Base-by-base conservation (phyloP, 2,329 filamentous ascomycete species). In the Colletotrichum sublineola region DNA sequence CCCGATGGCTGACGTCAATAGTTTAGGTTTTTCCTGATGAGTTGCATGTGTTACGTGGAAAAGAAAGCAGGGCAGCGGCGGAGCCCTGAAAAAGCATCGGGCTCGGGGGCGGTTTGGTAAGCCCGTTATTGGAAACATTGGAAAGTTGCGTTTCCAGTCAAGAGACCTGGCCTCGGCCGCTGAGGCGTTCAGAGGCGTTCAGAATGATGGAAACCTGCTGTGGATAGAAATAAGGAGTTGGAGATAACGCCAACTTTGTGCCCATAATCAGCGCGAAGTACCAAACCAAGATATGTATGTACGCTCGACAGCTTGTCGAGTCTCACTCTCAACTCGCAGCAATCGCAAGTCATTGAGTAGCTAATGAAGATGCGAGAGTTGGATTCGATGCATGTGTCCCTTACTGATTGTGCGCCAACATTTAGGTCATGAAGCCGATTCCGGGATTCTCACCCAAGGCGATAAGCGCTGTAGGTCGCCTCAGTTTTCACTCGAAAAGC, bases 1-100 rank as follows among this genome's bases (percentile, higher is more conserved):
- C 18, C 50, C 9, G 62, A 55, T 64, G 62, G 62, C 62, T 64
- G 62, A 64, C 62, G 62, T 64, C 62, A 64, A 53, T 31, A 24
- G 38, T 33, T 12, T 44, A 9, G 42, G 44, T 4, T 14, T n/a
- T 46, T 46, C 11, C 44, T 1, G 12, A 29, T 7, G n/a, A 29
- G 44, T 11, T 33, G 20, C 36, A 36, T 31, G 20, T 15, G 38
- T 44, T 11, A 24, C 18, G 24, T 12, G 38, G 33, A 15, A n/a
- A 64, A 55, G 38, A 55, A 55, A 56, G 38, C 48, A 36, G 24
- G 24, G 18, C 18, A 15, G 24, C 11, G 12, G 24, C 24, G 9
- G 9, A 31, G 33, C 24, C 33, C 18, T 5, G 8, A 44, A 63
- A 14, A 61, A 36, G 42, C 15, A 52, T 24, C 20, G 18, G 12